These are phyloP conservation scores for Diaporthe longicolla DNA, from an alignment of 2,329 filamentous ascomycete genomes.

Conservation along the genomic window DNA sequence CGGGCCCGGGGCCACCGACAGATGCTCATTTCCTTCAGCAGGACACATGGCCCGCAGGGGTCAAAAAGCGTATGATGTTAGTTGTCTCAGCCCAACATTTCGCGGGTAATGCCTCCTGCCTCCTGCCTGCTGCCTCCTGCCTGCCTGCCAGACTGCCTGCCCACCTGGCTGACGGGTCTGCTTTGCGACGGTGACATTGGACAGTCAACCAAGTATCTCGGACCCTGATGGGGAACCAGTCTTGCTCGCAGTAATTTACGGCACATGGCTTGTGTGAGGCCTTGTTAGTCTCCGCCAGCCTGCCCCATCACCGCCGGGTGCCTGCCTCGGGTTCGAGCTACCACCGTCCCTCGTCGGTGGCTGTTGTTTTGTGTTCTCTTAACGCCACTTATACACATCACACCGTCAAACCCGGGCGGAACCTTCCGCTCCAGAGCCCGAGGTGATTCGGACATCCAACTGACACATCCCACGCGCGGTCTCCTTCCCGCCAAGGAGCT, in stretches of 20 bases:
- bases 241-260: not conserved
- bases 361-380: not conserved
- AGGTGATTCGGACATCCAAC: conserved; percentile 15
- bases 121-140: not conserved
- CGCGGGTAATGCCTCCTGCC: not conserved
- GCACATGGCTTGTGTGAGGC: not conserved
- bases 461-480: not conserved
- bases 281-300: too few species aligned
- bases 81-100: not conserved
- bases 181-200: not conserved
- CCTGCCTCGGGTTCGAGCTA: not conserved
- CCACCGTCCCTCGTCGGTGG: not conserved
- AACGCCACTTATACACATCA: not conserved
- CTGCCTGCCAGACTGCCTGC: not conserved
- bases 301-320: not conserved
- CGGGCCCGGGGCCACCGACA: conserved; percentile 29
- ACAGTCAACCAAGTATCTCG: not conserved
- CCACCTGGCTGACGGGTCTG: not conserved
- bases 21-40: conserved; percentile 25
- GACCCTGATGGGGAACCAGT: not conserved
- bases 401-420: not conserved
- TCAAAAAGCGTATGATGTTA: conserved; percentile 1
- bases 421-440: not conserved
- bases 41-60: conserved; percentile 25
- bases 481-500: not conserved